phyloP scores from a whole-genome alignment of 2,329 filamentous ascomycete genomes.

The Paracamarosporium sp. region DNA sequence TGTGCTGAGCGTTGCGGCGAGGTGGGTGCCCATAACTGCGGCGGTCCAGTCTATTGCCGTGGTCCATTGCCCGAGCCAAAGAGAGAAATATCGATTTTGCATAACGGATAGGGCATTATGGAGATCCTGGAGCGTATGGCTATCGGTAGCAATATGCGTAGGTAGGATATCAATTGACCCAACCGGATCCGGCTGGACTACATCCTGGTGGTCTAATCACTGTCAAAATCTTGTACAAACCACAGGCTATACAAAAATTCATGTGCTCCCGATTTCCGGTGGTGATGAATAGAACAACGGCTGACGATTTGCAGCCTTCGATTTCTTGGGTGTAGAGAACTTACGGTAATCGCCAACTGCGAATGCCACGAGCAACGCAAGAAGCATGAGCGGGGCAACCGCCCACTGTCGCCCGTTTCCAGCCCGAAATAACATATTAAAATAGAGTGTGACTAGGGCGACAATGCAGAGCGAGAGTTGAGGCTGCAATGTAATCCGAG shows the following conservation, averaged over 20 bases:
- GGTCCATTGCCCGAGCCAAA: slow-evolving; percentile 83
- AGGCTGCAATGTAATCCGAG: not conserved
- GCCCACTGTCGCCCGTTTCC: not conserved
- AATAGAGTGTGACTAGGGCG: too few species aligned
- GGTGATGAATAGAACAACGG: too few species aligned
- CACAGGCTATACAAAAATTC: not conserved
- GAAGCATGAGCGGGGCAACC: not conserved
- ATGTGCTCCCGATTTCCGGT: too few species aligned
- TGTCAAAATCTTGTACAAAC: not conserved
- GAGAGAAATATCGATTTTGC: slow-evolving; percentile 78
- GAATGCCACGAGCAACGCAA: not conserved
- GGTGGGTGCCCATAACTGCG: slow-evolving; percentile 80
- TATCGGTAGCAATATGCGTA: not conserved
- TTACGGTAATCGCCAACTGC: not conserved
- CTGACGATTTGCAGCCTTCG: not conserved
- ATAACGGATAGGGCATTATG: slow-evolving; percentile 72
- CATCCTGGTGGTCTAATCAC: not conserved
- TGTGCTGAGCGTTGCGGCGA: slow-evolving; percentile 76
- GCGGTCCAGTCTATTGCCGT: slow-evolving; percentile 91
- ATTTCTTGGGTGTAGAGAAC: not conserved
- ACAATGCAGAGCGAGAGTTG: not conserved
- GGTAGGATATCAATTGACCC: not conserved
- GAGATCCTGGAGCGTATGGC: slow-evolving; percentile 41
- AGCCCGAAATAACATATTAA: not conserved
- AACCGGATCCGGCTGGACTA: not conserved